These are phyloP conservation scores for Solanum chilense DNA, from an alignment of 257 asterid species.

Conservation along the genomic window DNA sequence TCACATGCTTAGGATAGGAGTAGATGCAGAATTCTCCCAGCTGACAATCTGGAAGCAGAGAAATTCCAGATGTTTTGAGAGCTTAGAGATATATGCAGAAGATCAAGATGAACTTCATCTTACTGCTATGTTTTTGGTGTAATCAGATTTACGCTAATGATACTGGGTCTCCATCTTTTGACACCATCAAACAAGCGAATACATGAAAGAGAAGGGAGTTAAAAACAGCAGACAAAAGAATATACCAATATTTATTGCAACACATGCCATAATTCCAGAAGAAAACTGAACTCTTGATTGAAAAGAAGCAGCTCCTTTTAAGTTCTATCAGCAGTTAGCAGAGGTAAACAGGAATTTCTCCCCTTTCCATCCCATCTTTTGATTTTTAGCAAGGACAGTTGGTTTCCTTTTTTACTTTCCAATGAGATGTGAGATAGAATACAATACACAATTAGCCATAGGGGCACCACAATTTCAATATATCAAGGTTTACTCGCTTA, in stretches of 20 bases:
- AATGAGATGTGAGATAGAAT: not conserved
- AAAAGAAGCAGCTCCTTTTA: not conserved
- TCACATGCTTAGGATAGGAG: too few species aligned
- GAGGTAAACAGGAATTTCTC: not conserved
- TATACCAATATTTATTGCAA: not conserved
- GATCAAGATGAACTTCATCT: too few species aligned
- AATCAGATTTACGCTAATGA: too few species aligned
- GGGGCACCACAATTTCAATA: not conserved
- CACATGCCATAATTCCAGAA: not conserved
- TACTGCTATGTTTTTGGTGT: too few species aligned
- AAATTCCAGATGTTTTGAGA: too few species aligned
- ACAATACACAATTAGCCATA: not conserved
- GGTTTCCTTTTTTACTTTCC: not conserved
- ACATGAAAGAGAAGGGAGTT: not conserved
- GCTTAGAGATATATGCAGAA: too few species aligned
- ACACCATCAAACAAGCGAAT: not conserved
- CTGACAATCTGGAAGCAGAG: too few species aligned
- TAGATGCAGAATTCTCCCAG: too few species aligned
- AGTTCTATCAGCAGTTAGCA: not conserved
- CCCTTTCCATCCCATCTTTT: not conserved
- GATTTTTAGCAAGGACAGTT: not conserved
- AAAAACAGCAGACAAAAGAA: not conserved
- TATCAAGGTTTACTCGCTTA: not conserved
- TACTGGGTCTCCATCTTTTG: not conserved
- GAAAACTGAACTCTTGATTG: not conserved